Evolutionary conservation across 2,329 filamentous ascomycete genomes (phyloP).

Genomic region (Ophiostoma pallidulum): DNA sequence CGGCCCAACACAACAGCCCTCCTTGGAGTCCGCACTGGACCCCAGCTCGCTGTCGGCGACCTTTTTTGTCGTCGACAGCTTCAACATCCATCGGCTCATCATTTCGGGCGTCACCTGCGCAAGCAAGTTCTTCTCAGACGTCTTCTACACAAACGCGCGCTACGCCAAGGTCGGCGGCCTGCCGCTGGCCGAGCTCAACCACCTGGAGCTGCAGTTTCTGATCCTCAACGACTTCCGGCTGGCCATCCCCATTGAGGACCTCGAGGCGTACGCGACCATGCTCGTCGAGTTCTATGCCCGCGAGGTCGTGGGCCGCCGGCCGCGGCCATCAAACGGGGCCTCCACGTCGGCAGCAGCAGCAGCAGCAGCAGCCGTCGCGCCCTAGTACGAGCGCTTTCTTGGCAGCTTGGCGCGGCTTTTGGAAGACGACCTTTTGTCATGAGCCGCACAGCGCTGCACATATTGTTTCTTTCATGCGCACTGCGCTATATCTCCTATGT

Average conservation of each 20-base stretch:
- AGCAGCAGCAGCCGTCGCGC: background rate
- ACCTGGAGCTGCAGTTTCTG: conserved; percentile 91
- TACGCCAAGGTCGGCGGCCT: conserved; percentile 98
- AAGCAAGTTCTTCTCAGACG: conserved; percentile 98
- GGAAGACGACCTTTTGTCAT: too few species aligned
- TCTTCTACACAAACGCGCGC: conserved; percentile 98
- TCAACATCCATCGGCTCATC: conserved; percentile 93
- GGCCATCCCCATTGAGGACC: conserved; percentile 84
- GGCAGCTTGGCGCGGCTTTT: too few species aligned
- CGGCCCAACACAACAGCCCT: background rate
- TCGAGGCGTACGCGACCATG: conserved; percentile 97
- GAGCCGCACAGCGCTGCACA: too few species aligned
- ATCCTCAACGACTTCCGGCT: conserved; percentile 93
- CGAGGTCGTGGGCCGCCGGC: conserved; percentile 57
- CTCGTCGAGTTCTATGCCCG: conserved; percentile 94
- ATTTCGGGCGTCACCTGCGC: conserved; percentile 97
- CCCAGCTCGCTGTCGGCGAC: conserved; percentile 25
- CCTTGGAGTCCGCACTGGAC: background rate
- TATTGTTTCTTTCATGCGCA: too few species aligned
- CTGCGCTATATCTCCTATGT: too few species aligned
- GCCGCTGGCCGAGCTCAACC: conserved; percentile 85
- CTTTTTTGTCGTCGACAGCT: conserved; percentile 93
- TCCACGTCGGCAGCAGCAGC: background rate
- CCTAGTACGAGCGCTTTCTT: background rate
- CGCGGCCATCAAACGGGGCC: conserved; percentile 6